Evolutionary conservation across 495 filamentous ascomycete genomes (phyloP).

Genomic region (Pseudevernia furfuracea): DNA sequence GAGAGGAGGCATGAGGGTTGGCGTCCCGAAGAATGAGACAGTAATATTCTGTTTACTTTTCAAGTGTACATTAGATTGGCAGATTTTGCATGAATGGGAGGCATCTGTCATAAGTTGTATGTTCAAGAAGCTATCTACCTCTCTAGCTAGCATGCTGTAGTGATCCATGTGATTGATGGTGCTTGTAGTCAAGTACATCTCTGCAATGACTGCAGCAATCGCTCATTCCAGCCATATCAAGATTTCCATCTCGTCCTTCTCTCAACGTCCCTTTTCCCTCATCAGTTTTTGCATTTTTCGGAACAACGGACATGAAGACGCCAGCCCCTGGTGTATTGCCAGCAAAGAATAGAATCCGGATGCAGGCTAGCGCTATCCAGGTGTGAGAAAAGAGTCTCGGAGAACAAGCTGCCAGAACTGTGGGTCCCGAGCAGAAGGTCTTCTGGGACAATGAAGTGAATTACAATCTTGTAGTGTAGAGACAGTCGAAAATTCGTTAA

Average conservation of each 20-base stretch:
- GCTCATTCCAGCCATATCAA: background rate
- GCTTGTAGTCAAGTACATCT: conserved; percentile 8
- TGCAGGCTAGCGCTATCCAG: conserved; percentile 19
- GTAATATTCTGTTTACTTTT: background rate
- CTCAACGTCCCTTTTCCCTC: background rate
- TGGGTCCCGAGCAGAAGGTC: background rate
- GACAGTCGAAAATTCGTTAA: conserved; percentile 23
- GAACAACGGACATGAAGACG: background rate
- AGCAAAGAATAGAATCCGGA: conserved; percentile 12
- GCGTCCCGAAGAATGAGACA: background rate
- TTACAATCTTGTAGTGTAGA: conserved; percentile 21
- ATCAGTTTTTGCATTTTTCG: conserved; percentile 5
- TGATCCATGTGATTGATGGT: background rate
- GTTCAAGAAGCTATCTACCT: conserved; percentile 11
- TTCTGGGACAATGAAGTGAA: conserved; percentile 12
- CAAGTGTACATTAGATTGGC: background rate
- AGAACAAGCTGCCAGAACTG: background rate
- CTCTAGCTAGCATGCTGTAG: conserved; percentile 10
- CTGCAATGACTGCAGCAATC: conserved; percentile 4
- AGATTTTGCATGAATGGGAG: background rate
- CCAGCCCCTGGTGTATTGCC: conserved; percentile 3
- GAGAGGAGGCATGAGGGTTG: background rate
- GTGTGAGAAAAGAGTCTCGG: conserved; percentile 6
- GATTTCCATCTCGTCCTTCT: background rate
- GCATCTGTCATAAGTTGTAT: conserved; percentile 7